These are phyloP conservation scores for Crassisporium funariophilum DNA, from an alignment of 768 basidiomycete species.

Conservation along the genomic window DNA sequence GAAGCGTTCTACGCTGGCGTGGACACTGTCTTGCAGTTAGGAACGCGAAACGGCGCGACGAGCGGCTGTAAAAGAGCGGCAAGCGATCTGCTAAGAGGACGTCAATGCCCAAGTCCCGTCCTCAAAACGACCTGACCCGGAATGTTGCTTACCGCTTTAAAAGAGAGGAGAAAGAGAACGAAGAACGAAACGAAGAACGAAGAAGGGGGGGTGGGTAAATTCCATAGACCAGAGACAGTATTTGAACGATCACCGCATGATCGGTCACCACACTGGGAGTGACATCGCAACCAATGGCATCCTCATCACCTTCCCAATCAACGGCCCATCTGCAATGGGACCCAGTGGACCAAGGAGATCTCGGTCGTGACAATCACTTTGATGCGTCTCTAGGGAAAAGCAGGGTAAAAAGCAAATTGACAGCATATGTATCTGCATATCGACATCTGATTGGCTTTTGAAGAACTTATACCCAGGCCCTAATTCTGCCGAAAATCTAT, in stretches of 20 bases:
- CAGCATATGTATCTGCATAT: not conserved
- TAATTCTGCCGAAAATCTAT: too few relatives aligned
- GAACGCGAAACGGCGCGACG: constrained; percentile 42
- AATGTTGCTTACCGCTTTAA: constrained; percentile 43
- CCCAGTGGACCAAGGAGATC: constrained; percentile 19
- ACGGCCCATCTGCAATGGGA: constrained; percentile 22
- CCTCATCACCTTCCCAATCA: constrained; percentile 36
- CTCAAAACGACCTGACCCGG: not conserved
- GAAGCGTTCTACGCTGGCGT: constrained; percentile 74
- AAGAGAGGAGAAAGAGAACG: constrained; percentile 38
- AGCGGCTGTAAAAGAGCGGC: constrained; percentile 36
- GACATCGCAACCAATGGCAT: constrained; percentile 40
- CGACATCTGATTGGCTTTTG: constrained; percentile 9
- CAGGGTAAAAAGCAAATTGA: too few relatives aligned
- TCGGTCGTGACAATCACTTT: constrained; percentile 22
- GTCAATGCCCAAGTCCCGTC: too few relatives aligned
- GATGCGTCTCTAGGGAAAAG: constrained; percentile 19
- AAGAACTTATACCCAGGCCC: too few relatives aligned
- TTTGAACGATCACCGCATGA: constrained; percentile 34
- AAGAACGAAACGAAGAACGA: constrained; percentile 46
- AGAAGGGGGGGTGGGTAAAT: constrained; percentile 31
- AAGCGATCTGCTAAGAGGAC: too few relatives aligned
- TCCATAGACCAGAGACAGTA: constrained; percentile 26
- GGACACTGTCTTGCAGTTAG: constrained; percentile 68
- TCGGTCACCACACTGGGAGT: constrained; percentile 25